Evolutionary conservation across 805 yeast genomes (phyloP).

Genomic region (Candida cerambycidarum): DNA sequence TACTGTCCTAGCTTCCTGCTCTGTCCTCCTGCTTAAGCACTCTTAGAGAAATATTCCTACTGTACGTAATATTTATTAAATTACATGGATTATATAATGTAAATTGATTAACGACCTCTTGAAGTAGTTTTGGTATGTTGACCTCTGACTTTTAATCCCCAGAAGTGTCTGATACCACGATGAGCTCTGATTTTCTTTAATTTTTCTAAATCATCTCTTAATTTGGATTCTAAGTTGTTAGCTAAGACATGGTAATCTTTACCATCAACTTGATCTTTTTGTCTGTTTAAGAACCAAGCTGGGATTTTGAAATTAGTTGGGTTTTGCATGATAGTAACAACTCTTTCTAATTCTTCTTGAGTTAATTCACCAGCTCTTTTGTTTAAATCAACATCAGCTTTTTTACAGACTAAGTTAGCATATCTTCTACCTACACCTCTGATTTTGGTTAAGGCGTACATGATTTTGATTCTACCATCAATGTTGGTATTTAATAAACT

Average conservation of each 20-base stretch:
- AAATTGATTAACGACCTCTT: constrained; percentile 60
- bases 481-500: constrained; percentile 99
- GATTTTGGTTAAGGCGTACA: constrained; percentile 99
- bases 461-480: constrained; percentile 99
- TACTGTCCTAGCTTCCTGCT: too few relatives aligned
- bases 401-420: constrained; percentile 99
- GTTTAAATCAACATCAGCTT: constrained; percentile 97
- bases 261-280: constrained; percentile 97
- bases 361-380: constrained; percentile 99
- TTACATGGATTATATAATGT: constrained; percentile 15
- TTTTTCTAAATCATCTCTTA: constrained; percentile 99
- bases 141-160: constrained; percentile 99
- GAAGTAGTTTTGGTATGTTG: constrained; percentile 99
- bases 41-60: too few relatives aligned
- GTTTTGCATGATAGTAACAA: constrained; percentile 99
- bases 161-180: constrained; percentile 99
- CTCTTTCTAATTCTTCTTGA: constrained; percentile 99
- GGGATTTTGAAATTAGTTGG: constrained; percentile 99
- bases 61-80: constrained; percentile 21
- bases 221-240: constrained; percentile 97
- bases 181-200: constrained; percentile 99
- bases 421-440: constrained; percentile 99
- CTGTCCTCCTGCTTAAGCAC: too few relatives aligned
- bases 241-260: constrained; percentile 99
- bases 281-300: constrained; percentile 99